A percentile compares a stretch with the other conserved stretches of the same genome.
phyloP scores from a whole-genome alignment of 768 basidiomycete genomes.

The Amanita molliuscula region DNA sequence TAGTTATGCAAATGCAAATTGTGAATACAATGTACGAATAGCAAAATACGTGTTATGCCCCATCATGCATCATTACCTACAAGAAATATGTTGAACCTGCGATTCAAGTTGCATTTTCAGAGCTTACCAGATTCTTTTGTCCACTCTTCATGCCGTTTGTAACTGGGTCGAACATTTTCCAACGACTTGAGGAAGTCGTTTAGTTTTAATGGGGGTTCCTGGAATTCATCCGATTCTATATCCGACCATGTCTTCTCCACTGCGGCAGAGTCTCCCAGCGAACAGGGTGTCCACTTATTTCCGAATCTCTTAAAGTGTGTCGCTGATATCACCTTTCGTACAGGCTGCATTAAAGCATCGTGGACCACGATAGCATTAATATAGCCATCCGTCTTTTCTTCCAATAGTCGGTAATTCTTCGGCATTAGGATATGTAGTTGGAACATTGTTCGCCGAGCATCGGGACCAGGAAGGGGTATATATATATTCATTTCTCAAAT shows the following conservation, averaged over 20 bases:
- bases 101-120: neutral
- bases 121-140: constrained; percentile 71
- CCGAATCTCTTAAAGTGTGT: constrained; percentile 80
- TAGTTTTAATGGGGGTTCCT: constrained; percentile 76
- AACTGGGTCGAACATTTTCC: constrained; percentile 75
- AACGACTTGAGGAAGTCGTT: constrained; percentile 79
- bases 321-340: constrained; percentile 89
- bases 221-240: constrained; percentile 76
- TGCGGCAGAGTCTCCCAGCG: constrained; percentile 81
- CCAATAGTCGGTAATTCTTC: constrained; percentile 74
- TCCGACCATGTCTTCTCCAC: constrained; percentile 87
- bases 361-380: constrained; percentile 90
- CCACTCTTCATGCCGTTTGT: constrained; percentile 77
- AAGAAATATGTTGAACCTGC: neutral
- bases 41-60: constrained; percentile 13
- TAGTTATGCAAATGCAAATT: no score
- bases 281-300: constrained; percentile 89
- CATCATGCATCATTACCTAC: constrained; percentile 22
- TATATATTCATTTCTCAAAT: constrained; percentile 98
- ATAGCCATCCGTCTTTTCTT: constrained; percentile 85
- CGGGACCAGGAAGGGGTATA: constrained; percentile 90
- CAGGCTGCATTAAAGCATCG: constrained; percentile 97
- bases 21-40: neutral
- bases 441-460: constrained; percentile 92
- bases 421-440: constrained; percentile 81